Evolutionary conservation across 208 protist species (phyloP).

Genomic region (Strigomonas culicis): DNA sequence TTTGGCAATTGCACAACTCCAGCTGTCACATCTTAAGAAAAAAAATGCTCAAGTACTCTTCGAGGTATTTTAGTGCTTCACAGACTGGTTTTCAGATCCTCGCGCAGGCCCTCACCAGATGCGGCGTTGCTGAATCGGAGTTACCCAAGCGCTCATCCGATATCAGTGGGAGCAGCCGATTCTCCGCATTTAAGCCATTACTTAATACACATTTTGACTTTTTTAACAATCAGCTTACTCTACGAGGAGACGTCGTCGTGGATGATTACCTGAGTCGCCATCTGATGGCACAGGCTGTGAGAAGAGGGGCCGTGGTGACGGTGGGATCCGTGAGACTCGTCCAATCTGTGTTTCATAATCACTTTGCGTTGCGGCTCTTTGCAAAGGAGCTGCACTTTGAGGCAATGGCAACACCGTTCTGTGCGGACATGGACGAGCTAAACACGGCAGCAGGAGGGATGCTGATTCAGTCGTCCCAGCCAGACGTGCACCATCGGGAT

Average conservation of each 20-base stretch:
- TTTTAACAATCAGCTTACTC: conserved; percentile 71
- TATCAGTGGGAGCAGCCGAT: no score
- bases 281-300: conserved; percentile 38
- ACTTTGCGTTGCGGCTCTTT: conserved; percentile 69
- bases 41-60: not conserved
- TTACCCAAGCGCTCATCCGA: no score
- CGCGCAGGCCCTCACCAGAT: no score
- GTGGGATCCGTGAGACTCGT: conserved; percentile 51
- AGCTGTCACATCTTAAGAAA: not conserved
- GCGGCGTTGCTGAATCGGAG: no score
- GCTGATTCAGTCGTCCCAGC: not conserved
- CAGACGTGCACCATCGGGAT: conserved; percentile 32
- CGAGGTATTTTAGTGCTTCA: no score
- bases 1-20: not conserved
- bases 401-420: conserved; percentile 40
- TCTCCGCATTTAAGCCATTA: conserved; percentile 12
- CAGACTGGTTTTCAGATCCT: no score
- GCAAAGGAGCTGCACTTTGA: conserved; percentile 67
- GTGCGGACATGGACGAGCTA: not conserved
- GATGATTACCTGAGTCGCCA: conserved; percentile 58
- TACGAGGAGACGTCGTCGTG: conserved; percentile 62
- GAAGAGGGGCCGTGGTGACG: conserved; percentile 45
- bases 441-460: not conserved
- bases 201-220: conserved; percentile 55
- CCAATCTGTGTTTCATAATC: conserved; percentile 77